Conservation (phyloP, 108 stramenopile species). For the Discostella stelligeroides region DNA sequence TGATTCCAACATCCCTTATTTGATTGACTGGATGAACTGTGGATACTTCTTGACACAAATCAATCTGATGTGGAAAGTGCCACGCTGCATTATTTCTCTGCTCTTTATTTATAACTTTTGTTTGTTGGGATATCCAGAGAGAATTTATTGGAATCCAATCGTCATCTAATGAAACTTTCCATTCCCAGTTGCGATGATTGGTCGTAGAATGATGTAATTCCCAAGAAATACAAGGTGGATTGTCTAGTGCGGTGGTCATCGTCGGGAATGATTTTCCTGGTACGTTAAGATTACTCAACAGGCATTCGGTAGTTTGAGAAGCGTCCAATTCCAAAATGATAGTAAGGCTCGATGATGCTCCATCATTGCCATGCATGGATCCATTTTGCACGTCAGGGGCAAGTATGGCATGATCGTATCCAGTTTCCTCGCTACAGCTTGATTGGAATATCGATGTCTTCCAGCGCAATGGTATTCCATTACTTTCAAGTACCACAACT, state of each 20-base stretch:
- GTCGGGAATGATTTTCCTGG: not conserved
- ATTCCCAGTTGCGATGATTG: not conserved
- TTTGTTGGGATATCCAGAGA: not conserved
- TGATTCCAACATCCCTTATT: too few relatives aligned
- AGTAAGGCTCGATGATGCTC: not conserved
- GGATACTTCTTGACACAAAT: conserved; percentile 11
- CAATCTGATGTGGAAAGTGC: conserved; percentile 28
- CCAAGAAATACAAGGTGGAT: conserved; percentile 16
- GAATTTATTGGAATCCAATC: not conserved
- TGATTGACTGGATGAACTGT: conserved; percentile 9
- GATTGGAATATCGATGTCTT: not conserved
- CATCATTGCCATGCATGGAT: not conserved
- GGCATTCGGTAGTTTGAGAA: not conserved
- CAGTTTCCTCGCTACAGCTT: not conserved
- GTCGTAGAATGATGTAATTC: not conserved
- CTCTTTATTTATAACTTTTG: not conserved
- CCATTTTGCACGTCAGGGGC: not conserved
- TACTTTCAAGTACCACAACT: not conserved
- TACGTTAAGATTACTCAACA: not conserved
- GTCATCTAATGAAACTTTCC: not conserved
- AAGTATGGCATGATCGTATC: conserved; percentile 22
- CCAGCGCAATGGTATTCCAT: not conserved
- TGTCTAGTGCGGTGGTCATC: not conserved
- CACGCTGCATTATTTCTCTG: not conserved
- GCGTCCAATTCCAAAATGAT: conserved; percentile 1